Conservation (phyloP, 805 yeast genomes). For the Millerozyma acaciae region DNA sequence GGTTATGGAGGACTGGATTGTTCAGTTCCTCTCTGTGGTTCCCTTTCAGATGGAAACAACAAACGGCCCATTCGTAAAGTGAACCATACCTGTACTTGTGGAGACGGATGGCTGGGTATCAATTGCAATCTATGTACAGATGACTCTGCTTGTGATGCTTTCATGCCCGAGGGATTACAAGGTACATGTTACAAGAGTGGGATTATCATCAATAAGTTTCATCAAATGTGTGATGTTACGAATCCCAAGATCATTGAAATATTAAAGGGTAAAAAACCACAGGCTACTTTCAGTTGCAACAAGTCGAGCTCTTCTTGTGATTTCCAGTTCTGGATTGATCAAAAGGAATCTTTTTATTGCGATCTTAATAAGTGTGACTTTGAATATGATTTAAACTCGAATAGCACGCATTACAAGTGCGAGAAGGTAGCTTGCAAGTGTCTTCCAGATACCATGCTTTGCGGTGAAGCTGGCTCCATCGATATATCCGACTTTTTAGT, state of each 20-base stretch:
- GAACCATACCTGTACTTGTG: slow-evolving; percentile 63
- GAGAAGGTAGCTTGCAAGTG: slow-evolving; percentile 79
- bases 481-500: slow-evolving; percentile 90
- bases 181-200: slow-evolving; percentile 93
- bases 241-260: slow-evolving; percentile 80
- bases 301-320: slow-evolving; percentile 63
- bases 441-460: slow-evolving; percentile 85
- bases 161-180: slow-evolving; percentile 78
- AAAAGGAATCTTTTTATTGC: slow-evolving; percentile 86
- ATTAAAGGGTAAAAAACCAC: slow-evolving; percentile 77
- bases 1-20: slow-evolving; percentile 97
- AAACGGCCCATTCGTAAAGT: slow-evolving; percentile 61
- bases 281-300: slow-evolving; percentile 88
- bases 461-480: slow-evolving; percentile 92
- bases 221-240: slow-evolving; percentile 94
- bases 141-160: slow-evolving; percentile 76
- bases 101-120: slow-evolving; percentile 88
- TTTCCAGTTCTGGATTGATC: slow-evolving; percentile 95
- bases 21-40: slow-evolving; percentile 82
- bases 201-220: slow-evolving; percentile 70
- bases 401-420: slow-evolving; percentile 76
- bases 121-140: slow-evolving; percentile 82
- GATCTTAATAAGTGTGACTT: slow-evolving; percentile 72
- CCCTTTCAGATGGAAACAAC: slow-evolving; percentile 57
- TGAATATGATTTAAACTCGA: slow-evolving; percentile 55